phyloP scores from a whole-genome alignment of 352 stramenopile genomes.

The Blastocystis sp. region DNA sequence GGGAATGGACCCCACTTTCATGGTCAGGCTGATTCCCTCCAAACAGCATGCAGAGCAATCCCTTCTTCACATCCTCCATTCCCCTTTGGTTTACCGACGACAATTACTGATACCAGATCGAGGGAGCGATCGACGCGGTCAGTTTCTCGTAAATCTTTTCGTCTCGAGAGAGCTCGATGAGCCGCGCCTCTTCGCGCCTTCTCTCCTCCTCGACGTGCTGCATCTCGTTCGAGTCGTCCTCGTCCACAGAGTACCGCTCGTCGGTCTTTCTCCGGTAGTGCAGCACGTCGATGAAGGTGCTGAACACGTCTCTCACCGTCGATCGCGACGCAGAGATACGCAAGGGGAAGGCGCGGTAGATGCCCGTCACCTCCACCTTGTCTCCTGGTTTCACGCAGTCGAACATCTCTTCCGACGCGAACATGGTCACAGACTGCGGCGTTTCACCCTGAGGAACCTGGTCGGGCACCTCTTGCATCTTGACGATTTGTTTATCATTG shows the following conservation, averaged over 20 bases:
- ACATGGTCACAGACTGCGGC: constrained; percentile 87
- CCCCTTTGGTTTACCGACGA: constrained; percentile 73
- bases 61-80: constrained; percentile 97
- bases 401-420: constrained; percentile 95
- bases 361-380: constrained; percentile 87
- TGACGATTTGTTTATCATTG: constrained; percentile 95
- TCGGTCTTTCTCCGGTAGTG: constrained; percentile 85
- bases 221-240: constrained; percentile 11
- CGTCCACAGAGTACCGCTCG: not conserved
- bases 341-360: constrained; percentile 89
- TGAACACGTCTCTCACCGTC: constrained; percentile 91
- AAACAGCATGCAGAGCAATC: constrained; percentile 95
- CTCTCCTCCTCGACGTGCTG: constrained; percentile 63
- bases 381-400: constrained; percentile 92
- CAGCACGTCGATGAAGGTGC: constrained; percentile 96
- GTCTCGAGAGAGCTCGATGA: constrained; percentile 66
- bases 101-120: constrained; percentile 71
- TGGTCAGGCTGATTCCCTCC: constrained; percentile 74
- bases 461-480: constrained; percentile 94
- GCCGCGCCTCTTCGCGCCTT: constrained; percentile 16
- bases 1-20: constrained; percentile 68
- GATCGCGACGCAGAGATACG: constrained; percentile 84
- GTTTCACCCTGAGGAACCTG: constrained; percentile 95
- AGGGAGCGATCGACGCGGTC: constrained; percentile 74
- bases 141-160: constrained; percentile 76